Percentiles rank a stretch among this genome's conserved stretches.
Evolutionary conservation across 139 green algal genomes (phyloP).

Genomic region (Picochlorum sp.): DNA sequence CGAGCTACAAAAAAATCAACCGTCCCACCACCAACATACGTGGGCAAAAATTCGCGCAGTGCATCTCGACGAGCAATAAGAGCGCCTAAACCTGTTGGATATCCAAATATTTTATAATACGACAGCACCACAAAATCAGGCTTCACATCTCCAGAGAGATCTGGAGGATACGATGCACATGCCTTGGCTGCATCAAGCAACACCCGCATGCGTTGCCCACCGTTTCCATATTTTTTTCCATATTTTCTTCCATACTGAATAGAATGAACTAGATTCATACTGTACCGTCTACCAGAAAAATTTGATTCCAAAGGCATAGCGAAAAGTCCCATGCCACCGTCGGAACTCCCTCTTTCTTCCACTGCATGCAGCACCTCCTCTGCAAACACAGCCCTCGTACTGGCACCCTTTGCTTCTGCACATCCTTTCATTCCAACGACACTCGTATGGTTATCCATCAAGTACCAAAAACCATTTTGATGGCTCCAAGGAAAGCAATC

Average conservation of each 20-base stretch:
- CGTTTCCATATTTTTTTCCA: not conserved
- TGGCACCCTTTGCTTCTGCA: slow-evolving; percentile 30
- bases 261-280: slow-evolving; percentile 15
- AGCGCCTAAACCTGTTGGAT: slow-evolving; percentile 68
- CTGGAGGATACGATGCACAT: slow-evolving; percentile 56
- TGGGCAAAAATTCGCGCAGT: slow-evolving; percentile 45
- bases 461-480: slow-evolving; percentile 42
- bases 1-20: slow-evolving; percentile 49
- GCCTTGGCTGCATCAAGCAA: slow-evolving; percentile 86
- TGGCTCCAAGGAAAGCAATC: slow-evolving; percentile 69
- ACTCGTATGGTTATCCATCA: slow-evolving; percentile 68
- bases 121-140: slow-evolving; percentile 82
- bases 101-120: slow-evolving; percentile 91
- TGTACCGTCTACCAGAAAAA: slow-evolving; percentile 59
- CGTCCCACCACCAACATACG: slow-evolving; percentile 81
- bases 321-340: slow-evolving; percentile 34
- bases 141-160: slow-evolving; percentile 43
- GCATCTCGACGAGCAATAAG: slow-evolving; percentile 57
- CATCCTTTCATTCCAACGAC: slow-evolving; percentile 71
- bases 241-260: slow-evolving; percentile 15
- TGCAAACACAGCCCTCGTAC: not conserved
- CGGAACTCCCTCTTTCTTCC: slow-evolving; percentile 18
- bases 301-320: slow-evolving; percentile 80
- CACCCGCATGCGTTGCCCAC: slow-evolving; percentile 45
- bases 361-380: slow-evolving; percentile 11